Evolutionary conservation across 805 yeast genomes (phyloP).

Genomic region (Schizosaccharomyces osmophilus): DNA sequence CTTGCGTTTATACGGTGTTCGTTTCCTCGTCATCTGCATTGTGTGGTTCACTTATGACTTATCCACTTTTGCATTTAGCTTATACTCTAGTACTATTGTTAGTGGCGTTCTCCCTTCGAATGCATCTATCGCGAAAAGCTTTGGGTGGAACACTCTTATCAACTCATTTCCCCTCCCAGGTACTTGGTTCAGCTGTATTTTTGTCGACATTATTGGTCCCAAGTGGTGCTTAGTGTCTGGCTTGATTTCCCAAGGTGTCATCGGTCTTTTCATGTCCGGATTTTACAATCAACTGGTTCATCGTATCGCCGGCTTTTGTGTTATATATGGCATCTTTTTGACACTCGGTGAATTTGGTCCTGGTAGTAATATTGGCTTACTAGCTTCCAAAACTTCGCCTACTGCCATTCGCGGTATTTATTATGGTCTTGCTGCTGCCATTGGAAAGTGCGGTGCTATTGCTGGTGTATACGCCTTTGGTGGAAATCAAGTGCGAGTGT

Average conservation of each 20-base stretch:
- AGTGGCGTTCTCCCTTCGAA: conserved; percentile 30
- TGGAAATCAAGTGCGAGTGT: background rate
- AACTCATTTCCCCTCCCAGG: conserved; percentile 82
- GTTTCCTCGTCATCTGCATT: conserved; percentile 41
- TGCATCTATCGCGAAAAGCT: conserved; percentile 40
- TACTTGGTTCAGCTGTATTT: conserved; percentile 58
- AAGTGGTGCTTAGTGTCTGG: conserved; percentile 52
- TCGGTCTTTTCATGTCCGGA: conserved; percentile 72
- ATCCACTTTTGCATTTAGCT: conserved; percentile 65
- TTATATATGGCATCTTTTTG: conserved; percentile 67
- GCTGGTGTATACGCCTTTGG: conserved; percentile 65
- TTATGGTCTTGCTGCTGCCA: conserved; percentile 76
- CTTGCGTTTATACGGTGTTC: conserved; percentile 62
- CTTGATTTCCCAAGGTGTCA: conserved; percentile 41
- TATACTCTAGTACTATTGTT: conserved; percentile 54
- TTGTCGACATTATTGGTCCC: conserved; percentile 81
- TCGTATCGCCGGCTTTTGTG: conserved; percentile 55
- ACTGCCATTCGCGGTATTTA: conserved; percentile 76
- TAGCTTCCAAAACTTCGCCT: conserved; percentile 68
- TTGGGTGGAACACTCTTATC: conserved; percentile 82
- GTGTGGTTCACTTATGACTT: conserved; percentile 88
- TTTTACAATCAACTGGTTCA: conserved; percentile 28
- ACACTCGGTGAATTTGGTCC: conserved; percentile 76
- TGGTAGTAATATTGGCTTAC: conserved; percentile 73
- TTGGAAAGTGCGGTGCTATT: conserved; percentile 82